Base-by-base conservation (phyloP, 805 yeast genomes). In the Candida stauntonica region DNA sequence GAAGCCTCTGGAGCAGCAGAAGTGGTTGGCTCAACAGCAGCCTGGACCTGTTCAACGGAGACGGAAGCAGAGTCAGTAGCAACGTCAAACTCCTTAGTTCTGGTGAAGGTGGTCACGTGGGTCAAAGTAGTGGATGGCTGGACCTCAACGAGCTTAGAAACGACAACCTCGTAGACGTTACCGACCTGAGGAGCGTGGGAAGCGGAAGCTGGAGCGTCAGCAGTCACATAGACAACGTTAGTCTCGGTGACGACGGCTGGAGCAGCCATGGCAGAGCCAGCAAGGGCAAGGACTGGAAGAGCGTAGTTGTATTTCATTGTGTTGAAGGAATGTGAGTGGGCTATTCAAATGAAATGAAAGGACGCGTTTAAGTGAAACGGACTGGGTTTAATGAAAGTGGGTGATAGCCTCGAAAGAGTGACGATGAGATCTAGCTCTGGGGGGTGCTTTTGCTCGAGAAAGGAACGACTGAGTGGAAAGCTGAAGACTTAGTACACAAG, bases 181-280 rank as follows among this genome's bases (percentile, higher is more conserved):
- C 50, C 58, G 26, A 51, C 51, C 31, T 34, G 36, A 32, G 60
- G 56, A 17, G 51, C 39, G 35, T 43, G 27, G 14, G 52, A 28
- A 15, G 54, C 42, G 7, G 54, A 27, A 21, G 53, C 19, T 4
- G 50, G 13, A 5, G 52, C 31, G 7, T 46, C 43, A 13, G 54
- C 51, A 17, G 64, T 44, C 19, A 58, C 51, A 20, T 41, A 45
- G 29, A 54, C 59, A 19, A 47, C 50, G 31, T 52, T 34, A n/a
- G 58, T 53, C 37, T 48, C 30, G 30, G 54, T 50, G 36, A 54
- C 52, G 31, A 52, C 50, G 29, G 46, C 59, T 33, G 58, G 57
- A 27, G 55, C 59, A 28, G 56, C 59, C 18, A 48, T 14, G 31
- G 46, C 59, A 31, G 45, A 42, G 32, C 51, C 50, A 31, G 52